These are phyloP conservation scores for Verticillium longisporum DNA, from an alignment of 2,329 filamentous ascomycete species.

Conservation along the genomic window DNA sequence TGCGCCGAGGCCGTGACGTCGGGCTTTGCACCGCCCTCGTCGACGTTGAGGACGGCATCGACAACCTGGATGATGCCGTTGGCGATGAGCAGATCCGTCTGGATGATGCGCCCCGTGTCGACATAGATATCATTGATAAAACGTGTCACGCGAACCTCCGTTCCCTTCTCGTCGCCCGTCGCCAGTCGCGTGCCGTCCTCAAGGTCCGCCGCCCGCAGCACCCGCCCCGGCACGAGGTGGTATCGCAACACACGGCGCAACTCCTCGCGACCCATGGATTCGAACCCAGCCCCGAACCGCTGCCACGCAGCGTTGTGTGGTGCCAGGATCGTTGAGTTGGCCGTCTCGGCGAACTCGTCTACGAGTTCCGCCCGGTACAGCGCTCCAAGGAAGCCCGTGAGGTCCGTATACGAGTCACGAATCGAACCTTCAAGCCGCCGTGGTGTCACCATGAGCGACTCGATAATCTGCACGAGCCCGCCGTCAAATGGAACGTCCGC, in stretches of 20 bases:
- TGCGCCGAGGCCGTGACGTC: slow-evolving; percentile 23
- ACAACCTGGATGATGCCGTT: slow-evolving; percentile 54
- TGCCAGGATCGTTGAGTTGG: slow-evolving; percentile 9
- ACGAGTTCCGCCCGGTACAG: slow-evolving; percentile 9
- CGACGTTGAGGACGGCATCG: slow-evolving; percentile 40
- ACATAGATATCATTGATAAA: slow-evolving; percentile 36
- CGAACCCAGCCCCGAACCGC: slow-evolving; percentile 4
- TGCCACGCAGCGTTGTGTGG: slow-evolving; percentile 10
- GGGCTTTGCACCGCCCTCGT: slow-evolving; percentile 15
- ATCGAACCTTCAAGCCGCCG: slow-evolving; percentile 8
- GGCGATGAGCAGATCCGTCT: slow-evolving; percentile 45
- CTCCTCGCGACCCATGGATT: slow-evolving; percentile 2
- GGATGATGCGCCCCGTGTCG: slow-evolving; percentile 44
- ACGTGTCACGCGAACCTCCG: slow-evolving; percentile 4
- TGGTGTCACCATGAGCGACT: slow-evolving; percentile 43
- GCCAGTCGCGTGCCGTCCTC: not conserved
- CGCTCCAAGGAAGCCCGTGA: slow-evolving; percentile 10
- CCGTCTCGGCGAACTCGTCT: slow-evolving; percentile 8
- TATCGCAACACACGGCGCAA: slow-evolving; percentile 9
- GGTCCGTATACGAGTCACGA: slow-evolving; percentile 9
- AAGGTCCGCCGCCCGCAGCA: slow-evolving; percentile 5
- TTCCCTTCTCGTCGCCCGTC: slow-evolving; percentile 1
- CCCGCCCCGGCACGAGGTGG: slow-evolving; percentile 6
- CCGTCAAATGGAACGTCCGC: slow-evolving; percentile 39
- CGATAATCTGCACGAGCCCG: slow-evolving; percentile 45